Base-by-base conservation (phyloP, 106 monocot genomes). In the Ottelia alismoides region DNA sequence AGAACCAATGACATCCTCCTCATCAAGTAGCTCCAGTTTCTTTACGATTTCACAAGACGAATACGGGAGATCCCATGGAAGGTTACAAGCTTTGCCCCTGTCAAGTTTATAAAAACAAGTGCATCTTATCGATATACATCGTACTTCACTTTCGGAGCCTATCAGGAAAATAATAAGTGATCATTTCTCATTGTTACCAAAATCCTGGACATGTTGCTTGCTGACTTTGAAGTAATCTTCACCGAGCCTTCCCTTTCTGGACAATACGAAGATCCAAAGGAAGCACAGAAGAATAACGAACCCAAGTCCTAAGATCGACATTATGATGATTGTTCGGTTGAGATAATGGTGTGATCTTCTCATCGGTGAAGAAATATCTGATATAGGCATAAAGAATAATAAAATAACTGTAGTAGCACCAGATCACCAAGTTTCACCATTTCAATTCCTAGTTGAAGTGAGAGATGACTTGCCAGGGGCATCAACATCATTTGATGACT, bases 1-100 rank as follows among this genome's bases (percentile, higher is more conserved):
- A 1, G 76, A 73, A 20, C 92, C 92, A 3, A 92, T 82, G 55
- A 92, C 76, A 27, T 92, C 92, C 62, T 92, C 78, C 79, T 96
- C 88, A 63, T 82, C 78, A 47, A 96, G 88, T 47, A 72, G 47
- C 56, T 96, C 88, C n/a, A 96, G 63, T 53, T 63, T 88, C 53
- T 76, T 81, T 26, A 84, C 71, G 30, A 85, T 76, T 53, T 84
- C 84, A 32, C 45, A 52, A 2, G 88, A 81, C 31, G 88, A 59
- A 67, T 96, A 96, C 55, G 94, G 88, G 53, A 96, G 75, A 59
- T 96, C 27, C 88, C 84, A 31, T 78, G 88, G 63, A 87, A 88
- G 18, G 78, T 76, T 16, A 88, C 52, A 51, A 96, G 84, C 66
- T 88, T 88, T 22, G 76, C 31, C 0, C 94, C 88, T 96, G 47